phyloP scores from a whole-genome alignment of 495 filamentous ascomycete species.

The Neurospora sp. region DNA sequence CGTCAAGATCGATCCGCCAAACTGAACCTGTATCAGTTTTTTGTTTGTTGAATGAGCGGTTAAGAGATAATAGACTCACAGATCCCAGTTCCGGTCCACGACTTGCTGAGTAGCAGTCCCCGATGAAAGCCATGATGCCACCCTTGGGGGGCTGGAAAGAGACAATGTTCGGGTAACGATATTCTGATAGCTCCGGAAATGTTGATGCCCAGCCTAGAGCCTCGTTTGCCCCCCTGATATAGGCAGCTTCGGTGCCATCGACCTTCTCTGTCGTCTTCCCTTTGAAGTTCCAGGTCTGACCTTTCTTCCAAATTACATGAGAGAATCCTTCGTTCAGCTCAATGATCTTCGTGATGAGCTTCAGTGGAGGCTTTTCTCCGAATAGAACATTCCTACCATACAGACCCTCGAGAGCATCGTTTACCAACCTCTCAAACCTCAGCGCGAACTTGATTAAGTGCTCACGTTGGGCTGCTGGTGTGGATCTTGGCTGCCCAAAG shows the following conservation, averaged over 20 bases:
- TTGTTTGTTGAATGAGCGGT: background rate
- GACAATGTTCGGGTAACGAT: background rate
- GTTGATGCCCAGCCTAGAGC: background rate
- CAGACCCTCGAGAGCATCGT: constrained; percentile 17
- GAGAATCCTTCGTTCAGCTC: constrained; percentile 34
- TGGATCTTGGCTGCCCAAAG: constrained; percentile 35
- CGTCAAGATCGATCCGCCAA: background rate
- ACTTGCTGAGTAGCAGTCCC: background rate
- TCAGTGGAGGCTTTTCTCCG: constrained; percentile 15
- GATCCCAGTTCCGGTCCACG: background rate
- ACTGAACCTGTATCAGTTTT: background rate
- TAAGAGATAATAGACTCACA: no score
- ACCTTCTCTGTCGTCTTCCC: background rate
- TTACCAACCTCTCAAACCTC: constrained; percentile 2
- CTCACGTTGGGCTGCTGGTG: constrained; percentile 14
- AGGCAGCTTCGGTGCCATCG: constrained; percentile 17
- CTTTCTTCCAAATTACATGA: constrained; percentile 23
- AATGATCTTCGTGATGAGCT: constrained; percentile 35
- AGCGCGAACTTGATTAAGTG: constrained; percentile 4
- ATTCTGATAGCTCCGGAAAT: background rate
- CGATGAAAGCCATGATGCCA: background rate
- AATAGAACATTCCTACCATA: constrained; percentile 35
- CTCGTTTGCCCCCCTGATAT: no score
- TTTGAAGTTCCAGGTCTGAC: constrained; percentile 33
- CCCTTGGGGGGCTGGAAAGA: background rate